Percentiles rank a stretch among this genome's conserved stretches.
phyloP scores from a whole-genome alignment of 495 filamentous ascomycete species.

The Friedmanniomyces endolithicus region DNA sequence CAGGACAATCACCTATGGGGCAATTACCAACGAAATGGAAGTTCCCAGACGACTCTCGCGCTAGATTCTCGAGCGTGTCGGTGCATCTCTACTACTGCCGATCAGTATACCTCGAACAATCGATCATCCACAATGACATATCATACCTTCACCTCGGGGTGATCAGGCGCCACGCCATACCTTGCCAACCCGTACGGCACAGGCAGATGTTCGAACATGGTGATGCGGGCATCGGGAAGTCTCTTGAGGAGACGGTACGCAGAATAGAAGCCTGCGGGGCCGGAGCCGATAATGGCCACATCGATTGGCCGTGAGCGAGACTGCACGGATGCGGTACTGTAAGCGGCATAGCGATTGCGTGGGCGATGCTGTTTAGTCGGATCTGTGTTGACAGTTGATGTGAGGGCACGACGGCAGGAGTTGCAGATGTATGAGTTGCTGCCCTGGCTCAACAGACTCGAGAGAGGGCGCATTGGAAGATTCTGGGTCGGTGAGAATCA shows the following conservation, averaged over 20 bases:
- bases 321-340: slow-evolving; percentile 15
- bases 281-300: slow-evolving; percentile 84
- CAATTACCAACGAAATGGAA: slow-evolving; percentile 93
- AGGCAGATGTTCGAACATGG: slow-evolving; percentile 93
- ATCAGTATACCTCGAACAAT: too few species aligned
- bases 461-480: not conserved
- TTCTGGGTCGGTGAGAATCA: too few species aligned
- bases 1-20: slow-evolving; percentile 47
- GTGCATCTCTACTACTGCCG: slow-evolving; percentile 63
- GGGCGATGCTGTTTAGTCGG: not conserved
- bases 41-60: slow-evolving; percentile 45
- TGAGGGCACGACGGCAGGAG: not conserved
- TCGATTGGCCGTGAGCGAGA: slow-evolving; percentile 45
- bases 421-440: not conserved
- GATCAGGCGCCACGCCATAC: slow-evolving; percentile 91
- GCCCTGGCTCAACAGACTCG: not conserved
- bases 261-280: slow-evolving; percentile 92
- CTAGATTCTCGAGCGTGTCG: slow-evolving; percentile 83
- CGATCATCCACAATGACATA: too few species aligned
- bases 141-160: slow-evolving; percentile 89
- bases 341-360: not conserved
- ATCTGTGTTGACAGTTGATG: not conserved
- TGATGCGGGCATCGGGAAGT: slow-evolving; percentile 57
- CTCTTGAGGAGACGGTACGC: slow-evolving; percentile 70
- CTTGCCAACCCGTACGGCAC: slow-evolving; percentile 85